Conservation (phyloP, 192 early-diverging fungal genomes). For the Nowakowskiella sp. region DNA sequence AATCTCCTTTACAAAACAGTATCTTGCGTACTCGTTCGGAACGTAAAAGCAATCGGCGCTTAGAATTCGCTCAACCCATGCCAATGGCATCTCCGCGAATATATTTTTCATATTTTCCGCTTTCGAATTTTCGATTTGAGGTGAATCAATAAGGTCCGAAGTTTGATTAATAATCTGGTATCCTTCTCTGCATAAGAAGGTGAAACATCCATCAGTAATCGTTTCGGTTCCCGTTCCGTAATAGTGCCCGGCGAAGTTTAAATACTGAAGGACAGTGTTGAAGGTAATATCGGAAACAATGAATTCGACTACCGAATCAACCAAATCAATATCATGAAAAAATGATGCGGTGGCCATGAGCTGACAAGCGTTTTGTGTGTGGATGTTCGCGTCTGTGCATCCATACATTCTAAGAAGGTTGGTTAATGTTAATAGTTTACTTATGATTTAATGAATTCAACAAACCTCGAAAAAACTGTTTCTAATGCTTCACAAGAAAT, state of each 20-base stretch:
- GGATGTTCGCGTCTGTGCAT: constrained; percentile 13
- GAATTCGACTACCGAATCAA: constrained; percentile 15
- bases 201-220: constrained; percentile 27
- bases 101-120: constrained; percentile 1
- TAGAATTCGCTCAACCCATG: constrained; percentile 28
- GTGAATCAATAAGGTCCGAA: not conserved
- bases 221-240: constrained; percentile 26
- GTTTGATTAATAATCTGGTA: no score
- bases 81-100: constrained; percentile 16
- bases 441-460: not conserved
- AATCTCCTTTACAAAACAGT: constrained; percentile 21
- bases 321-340: constrained; percentile 25
- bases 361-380: constrained; percentile 12
- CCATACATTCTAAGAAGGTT: constrained; percentile 28
- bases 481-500: constrained; percentile 23
- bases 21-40: constrained; percentile 23
- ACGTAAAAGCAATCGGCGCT: constrained; percentile 31
- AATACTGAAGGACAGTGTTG: constrained; percentile 25
- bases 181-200: constrained; percentile 31
- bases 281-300: constrained; percentile 21
- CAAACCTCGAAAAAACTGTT: constrained; percentile 25
- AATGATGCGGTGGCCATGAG: constrained; percentile 28
- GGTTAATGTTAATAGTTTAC: constrained; percentile 2
- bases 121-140: not conserved
- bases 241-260: constrained; percentile 20